Base-by-base conservation (phyloP, 108 stramenopile genomes). In the Chaetoceros tenuissimus region DNA sequence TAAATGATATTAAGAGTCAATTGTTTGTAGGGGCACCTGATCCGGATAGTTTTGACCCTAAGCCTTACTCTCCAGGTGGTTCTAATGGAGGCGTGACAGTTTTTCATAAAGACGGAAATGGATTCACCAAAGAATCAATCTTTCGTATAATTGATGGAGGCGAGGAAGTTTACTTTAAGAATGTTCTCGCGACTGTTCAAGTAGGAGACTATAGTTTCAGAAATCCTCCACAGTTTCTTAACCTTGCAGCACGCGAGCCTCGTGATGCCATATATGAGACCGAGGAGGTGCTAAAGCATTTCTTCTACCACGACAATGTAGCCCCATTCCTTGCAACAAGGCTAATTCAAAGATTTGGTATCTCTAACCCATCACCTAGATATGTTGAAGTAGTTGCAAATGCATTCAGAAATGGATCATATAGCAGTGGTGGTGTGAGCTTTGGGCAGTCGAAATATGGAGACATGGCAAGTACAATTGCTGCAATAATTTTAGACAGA, bases 291-390 rank as follows among this genome's bases (percentile, higher is more conserved):
- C 62, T 80, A 28, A 75, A 77, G 44, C 75, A 74, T 66, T 51
- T 62, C 49, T 74, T 79, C 28, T 62, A 74, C 51, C 82, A 84
- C 52, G 58, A 62, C 49, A 85, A 77, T 46, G 53, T 55, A 0
- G 74, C 80, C 10, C 77, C 80, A 17, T 85, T 85, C 67, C 45
- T 85, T 29, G 53, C 75, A 19, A 52, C 51, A 7, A 40, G 72
- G n/a, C 25, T 80, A 3, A 66, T 75, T 22, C 78, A 85, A 51
- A 58, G 72, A 16, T 65, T 77, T 27, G 69, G 68, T 7, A 59
- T 72, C 26, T 75, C 73, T 0, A 85, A 85, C 57, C 80, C 84
- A 16, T 68, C 69, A 0, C 79, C 84, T 3, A 24, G 71, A 7
- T 77, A 62, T 51, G 63, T 85, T 0, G 30, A 48, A 46, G 22